A percentile compares a stretch with the other conserved stretches of the same genome.
Evolutionary conservation across 805 yeast genomes (phyloP).

Genomic region (Hanseniaspora valbyensis): DNA sequence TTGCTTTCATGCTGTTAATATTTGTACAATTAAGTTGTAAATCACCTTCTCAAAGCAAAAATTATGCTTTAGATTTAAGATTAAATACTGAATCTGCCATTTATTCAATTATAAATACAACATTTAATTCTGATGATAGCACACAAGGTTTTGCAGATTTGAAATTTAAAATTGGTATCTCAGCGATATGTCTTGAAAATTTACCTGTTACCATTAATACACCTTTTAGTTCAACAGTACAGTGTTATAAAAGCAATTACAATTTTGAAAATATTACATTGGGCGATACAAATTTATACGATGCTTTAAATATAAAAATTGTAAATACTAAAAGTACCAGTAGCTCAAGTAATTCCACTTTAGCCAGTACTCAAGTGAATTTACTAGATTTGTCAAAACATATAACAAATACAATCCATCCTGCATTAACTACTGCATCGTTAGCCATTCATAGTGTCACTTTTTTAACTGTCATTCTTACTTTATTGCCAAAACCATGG

Average conservation of each 20-base stretch:
- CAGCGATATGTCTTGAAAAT: slow-evolving; percentile 43
- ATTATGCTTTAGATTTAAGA: slow-evolving; percentile 36
- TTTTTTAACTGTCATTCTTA: neutral
- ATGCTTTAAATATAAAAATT: slow-evolving; percentile 24
- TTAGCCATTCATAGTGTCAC: neutral
- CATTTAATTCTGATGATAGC: slow-evolving; percentile 25
- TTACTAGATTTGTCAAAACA: slow-evolving; percentile 34
- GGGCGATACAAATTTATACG: slow-evolving; percentile 20
- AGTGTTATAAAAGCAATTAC: slow-evolving; percentile 26
- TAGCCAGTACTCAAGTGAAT: slow-evolving; percentile 10
- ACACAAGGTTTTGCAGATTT: slow-evolving; percentile 30
- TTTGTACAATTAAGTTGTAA: slow-evolving; percentile 51
- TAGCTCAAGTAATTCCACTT: slow-evolving; percentile 32
- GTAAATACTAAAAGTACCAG: slow-evolving; percentile 22
- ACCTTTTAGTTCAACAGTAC: slow-evolving; percentile 19
- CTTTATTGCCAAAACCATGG: slow-evolving; percentile 4
- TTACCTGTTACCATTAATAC: slow-evolving; percentile 20
- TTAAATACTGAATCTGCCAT: slow-evolving; percentile 40
- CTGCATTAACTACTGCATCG: slow-evolving; percentile 4
- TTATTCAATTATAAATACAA: slow-evolving; percentile 32
- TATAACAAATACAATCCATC: slow-evolving; percentile 2
- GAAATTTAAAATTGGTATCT: slow-evolving; percentile 42
- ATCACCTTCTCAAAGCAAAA: slow-evolving; percentile 30
- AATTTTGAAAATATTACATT: slow-evolving; percentile 12
- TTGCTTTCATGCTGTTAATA: slow-evolving; percentile 40